A percentile compares a stretch with the other conserved stretches of the same genome.
Conservation (phyloP, 768 basidiomycete species). For the Filobasidium floriforme region DNA sequence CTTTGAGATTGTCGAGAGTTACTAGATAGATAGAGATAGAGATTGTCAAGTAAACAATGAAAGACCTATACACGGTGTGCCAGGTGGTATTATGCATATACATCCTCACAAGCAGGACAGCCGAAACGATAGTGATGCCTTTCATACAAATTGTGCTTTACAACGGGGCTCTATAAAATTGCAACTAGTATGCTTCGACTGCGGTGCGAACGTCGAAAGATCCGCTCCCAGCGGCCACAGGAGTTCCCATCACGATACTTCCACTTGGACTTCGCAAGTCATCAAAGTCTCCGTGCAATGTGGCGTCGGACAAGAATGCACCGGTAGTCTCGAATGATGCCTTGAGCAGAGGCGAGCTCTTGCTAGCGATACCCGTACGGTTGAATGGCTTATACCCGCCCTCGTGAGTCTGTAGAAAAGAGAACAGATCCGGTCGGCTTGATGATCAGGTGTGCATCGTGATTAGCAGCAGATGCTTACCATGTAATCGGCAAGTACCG, state of each 20-base stretch:
- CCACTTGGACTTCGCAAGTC: constrained; percentile 82
- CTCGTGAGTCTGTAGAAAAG: constrained; percentile 70
- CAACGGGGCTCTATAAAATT: background rate
- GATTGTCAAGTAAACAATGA: background rate
- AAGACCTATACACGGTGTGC: background rate
- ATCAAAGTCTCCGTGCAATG: constrained; percentile 90
- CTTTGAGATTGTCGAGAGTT: background rate
- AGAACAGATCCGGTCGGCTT: background rate
- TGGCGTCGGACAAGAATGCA: constrained; percentile 86
- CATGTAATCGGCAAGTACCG: constrained; percentile 99
- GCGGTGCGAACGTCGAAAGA: constrained; percentile 63
- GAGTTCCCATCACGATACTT: constrained; percentile 81
- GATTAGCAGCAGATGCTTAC: constrained; percentile 50
- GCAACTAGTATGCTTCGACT: constrained; percentile 10
- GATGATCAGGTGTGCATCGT: no score
- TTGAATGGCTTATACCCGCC: constrained; percentile 98
- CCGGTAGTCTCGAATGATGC: constrained; percentile 97
- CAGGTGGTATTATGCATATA: constrained; percentile 9
- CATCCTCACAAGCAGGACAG: background rate
- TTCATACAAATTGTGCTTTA: constrained; percentile 6
- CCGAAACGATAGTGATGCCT: background rate
- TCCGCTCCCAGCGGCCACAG: constrained; percentile 86
- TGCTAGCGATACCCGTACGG: constrained; percentile 83
- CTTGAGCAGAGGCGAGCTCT: constrained; percentile 91
- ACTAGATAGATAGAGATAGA: background rate